Base-by-base conservation (phyloP, 768 basidiomycete genomes). In the Nevesoporus exiguus region DNA sequence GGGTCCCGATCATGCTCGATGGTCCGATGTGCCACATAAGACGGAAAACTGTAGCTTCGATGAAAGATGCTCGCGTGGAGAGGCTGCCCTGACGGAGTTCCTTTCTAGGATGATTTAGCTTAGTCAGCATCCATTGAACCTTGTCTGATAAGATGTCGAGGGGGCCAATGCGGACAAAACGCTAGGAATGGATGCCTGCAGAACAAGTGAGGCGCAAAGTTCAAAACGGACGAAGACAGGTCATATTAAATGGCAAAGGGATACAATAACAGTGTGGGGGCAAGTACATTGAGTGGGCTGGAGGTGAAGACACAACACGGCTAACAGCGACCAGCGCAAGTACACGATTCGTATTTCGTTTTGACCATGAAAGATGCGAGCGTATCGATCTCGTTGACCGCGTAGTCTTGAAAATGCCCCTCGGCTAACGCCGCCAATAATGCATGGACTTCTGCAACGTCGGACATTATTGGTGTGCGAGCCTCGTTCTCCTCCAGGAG, bases 301-400 rank as follows among this genome's bases (percentile, higher is more conserved):
- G 27, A 37, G 36, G 33, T 11, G 39, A 52, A 33, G 40, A 57
- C 54, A 62, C 37, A 25, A 51, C 24, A 59, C 31, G 43, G 49
- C 37, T 31, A 52, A 54, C 55, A 52, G 63, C 56, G 60, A 55
- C 64, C 53, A 3, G 61, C 55, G 49, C 58, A 29, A n/a, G 33
- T 54, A 67, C 58, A 59, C 59, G 48, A 63, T 70, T 81, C 83
- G 54, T 74, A 73, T 68, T 81, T 83, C 7, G 70, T 78, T 69
- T 85, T 88, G 47, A 90, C 80, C 86, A 91, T 86, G 61, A 92
- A 91, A 29, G 84, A 80, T 19, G 88, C 86, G 37, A 92, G 73
- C n/a, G 84, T 87, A 56, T 92, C 90, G 44, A 89, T 83, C 69
- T 93, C 90, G 68, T 85, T 85, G 17, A 78, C 70, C 13, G 71